Conservation (phyloP, 805 yeast genomes). For the Peterozyma xylosa region DNA sequence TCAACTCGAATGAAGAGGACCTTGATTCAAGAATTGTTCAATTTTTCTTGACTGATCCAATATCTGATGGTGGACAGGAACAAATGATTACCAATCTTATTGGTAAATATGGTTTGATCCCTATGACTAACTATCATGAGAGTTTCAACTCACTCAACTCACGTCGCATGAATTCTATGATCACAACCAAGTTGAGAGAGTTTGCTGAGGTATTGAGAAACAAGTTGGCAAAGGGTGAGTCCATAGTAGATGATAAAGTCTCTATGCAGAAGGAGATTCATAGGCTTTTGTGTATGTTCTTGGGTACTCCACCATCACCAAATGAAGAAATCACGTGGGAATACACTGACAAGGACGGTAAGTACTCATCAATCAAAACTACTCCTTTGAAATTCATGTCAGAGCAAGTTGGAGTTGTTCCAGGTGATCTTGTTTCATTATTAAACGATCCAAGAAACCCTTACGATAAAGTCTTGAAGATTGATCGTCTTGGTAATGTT, state of each 20-base stretch:
- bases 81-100: constrained; percentile 73
- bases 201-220: constrained; percentile 65
- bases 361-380: constrained; percentile 35
- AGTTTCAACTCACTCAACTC: constrained; percentile 46
- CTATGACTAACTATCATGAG: constrained; percentile 69
- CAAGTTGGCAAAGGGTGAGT: constrained; percentile 28
- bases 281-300: constrained; percentile 55
- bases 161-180: constrained; percentile 45
- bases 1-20: no score
- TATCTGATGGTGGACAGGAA: constrained; percentile 90
- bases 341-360: constrained; percentile 60
- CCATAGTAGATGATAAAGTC: constrained; percentile 24
- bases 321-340: constrained; percentile 67
- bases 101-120: constrained; percentile 77
- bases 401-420: constrained; percentile 45
- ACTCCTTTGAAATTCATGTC: constrained; percentile 63
- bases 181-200: constrained; percentile 69
- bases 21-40: no score
- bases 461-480: constrained; percentile 54
- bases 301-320: constrained; percentile 78
- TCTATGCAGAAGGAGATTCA: constrained; percentile 54
- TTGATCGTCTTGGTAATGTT: constrained; percentile 71
- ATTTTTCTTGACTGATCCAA: no score
- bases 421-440: constrained; percentile 50
- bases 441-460: constrained; percentile 79